Percentiles rank a stretch among this genome's conserved stretches.
Evolutionary conservation across 768 basidiomycete species (phyloP).

Genomic region (Boletus rex-veris): DNA sequence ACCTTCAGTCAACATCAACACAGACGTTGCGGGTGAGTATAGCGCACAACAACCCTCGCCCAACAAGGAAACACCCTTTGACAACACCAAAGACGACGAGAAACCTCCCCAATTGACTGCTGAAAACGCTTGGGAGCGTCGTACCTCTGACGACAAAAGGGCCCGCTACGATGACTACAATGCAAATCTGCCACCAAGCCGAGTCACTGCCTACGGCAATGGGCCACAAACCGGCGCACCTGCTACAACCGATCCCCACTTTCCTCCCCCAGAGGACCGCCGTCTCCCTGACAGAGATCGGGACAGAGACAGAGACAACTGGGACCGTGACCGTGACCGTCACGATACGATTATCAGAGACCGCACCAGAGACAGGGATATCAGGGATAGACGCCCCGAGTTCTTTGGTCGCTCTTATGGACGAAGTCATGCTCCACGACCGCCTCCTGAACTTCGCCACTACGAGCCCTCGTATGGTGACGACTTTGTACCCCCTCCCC

Average conservation of each 20-base stretch:
- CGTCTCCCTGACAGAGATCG: constrained; percentile 34
- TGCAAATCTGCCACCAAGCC: constrained; percentile 12
- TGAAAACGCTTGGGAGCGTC: constrained; percentile 30
- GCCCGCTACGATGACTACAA: constrained; percentile 25
- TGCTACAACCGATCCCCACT: constrained; percentile 7
- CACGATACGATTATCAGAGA: constrained; percentile 24
- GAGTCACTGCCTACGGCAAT: constrained; percentile 8
- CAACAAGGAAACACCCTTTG: constrained; percentile 18
- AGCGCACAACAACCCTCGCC: constrained; percentile 21
- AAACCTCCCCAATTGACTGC: constrained; percentile 20
- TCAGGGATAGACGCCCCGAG: constrained; percentile 37
- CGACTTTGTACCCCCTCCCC: constrained; percentile 32
- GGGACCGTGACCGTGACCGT: constrained; percentile 36
- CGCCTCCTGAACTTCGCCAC: constrained; percentile 46
- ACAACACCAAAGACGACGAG: constrained; percentile 30
- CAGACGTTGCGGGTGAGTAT: constrained; percentile 30
- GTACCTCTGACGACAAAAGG: constrained; percentile 31
- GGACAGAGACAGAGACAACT: constrained; percentile 28
- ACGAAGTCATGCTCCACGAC: constrained; percentile 38
- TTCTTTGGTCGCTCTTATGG: constrained; percentile 38
- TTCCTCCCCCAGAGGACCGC: constrained; percentile 28
- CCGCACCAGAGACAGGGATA: constrained; percentile 33
- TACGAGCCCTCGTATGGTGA: constrained; percentile 43
- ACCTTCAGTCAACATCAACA: constrained; percentile 7
- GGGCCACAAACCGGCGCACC: constrained; percentile 10